Percentiles rank a stretch among this genome's conserved stretches.
phyloP scores from a whole-genome alignment of 441 rosid genomes.

The Biscutella auriculata region DNA sequence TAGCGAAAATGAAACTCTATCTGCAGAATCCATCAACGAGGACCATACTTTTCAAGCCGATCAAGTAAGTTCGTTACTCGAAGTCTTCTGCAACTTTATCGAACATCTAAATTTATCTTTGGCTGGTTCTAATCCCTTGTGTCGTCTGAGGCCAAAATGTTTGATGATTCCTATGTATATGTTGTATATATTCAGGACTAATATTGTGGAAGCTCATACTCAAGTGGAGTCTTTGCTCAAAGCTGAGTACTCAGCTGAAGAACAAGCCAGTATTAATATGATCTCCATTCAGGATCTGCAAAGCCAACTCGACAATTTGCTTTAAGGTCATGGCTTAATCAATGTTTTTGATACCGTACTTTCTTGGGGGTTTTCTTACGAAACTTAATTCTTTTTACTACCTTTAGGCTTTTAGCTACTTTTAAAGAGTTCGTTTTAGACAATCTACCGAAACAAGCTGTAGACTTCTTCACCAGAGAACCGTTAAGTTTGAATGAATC shows the following conservation, averaged over 20 bases:
- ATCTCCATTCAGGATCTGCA: constrained; percentile 52
- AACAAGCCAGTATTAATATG: constrained; percentile 55
- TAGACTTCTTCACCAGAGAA: no score
- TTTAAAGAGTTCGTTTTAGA: constrained; percentile 1
- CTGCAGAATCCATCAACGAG: constrained; percentile 79
- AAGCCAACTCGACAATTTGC: constrained; percentile 61
- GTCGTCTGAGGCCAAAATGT: not conserved
- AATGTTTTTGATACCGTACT: not conserved
- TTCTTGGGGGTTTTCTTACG: not conserved
- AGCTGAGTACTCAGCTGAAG: constrained; percentile 68
- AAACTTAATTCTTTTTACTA: not conserved
- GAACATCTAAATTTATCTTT: not conserved
- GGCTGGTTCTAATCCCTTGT: not conserved
- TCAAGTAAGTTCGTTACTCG: constrained; percentile 45
- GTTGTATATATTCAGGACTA: constrained; percentile 48
- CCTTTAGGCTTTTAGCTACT: not conserved
- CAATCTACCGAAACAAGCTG: no score
- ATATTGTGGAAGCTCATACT: constrained; percentile 85
- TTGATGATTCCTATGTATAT: not conserved
- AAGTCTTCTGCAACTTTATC: not conserved
- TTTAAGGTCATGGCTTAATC: constrained; percentile 21
- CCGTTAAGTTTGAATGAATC: no score
- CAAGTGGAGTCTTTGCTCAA: constrained; percentile 62
- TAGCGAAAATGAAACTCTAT: constrained; percentile 86
- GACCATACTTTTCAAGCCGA: constrained; percentile 86